A percentile compares a stretch with the other conserved stretches of the same genome.
Evolutionary conservation across 371 early-diverging fungal species (phyloP).

Genomic region (Mycotypha africana): DNA sequence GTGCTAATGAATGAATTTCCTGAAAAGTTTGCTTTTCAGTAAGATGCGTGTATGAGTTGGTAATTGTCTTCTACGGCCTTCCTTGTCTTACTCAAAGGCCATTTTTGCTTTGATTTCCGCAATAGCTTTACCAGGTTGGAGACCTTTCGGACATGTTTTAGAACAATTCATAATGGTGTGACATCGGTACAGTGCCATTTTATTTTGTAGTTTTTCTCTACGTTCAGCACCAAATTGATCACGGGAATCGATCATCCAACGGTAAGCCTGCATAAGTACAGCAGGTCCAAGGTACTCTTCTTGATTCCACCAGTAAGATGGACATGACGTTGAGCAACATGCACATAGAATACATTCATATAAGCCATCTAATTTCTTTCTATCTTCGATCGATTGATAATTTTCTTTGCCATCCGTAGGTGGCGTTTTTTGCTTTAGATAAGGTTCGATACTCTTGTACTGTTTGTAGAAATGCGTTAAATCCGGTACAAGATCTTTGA

Average conservation of each 20-base stretch:
- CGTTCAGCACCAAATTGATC: slow-evolving; percentile 90
- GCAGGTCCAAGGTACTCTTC: slow-evolving; percentile 95
- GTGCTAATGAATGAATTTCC: no score
- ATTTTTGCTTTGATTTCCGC: slow-evolving; percentile 93
- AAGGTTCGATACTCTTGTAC: slow-evolving; percentile 95
- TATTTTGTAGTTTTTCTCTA: slow-evolving; percentile 85
- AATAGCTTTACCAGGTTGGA: slow-evolving; percentile 95
- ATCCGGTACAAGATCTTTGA: slow-evolving; percentile 88
- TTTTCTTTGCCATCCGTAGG: slow-evolving; percentile 79
- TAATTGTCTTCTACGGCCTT: no score
- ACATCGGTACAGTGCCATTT: slow-evolving; percentile 95
- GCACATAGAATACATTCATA: slow-evolving; percentile 98
- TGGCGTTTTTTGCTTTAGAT: slow-evolving; percentile 80
- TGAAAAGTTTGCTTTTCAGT: no score
- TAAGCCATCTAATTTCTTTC: slow-evolving; percentile 94
- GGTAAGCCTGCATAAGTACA: slow-evolving; percentile 94
- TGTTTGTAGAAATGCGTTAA: slow-evolving; percentile 95
- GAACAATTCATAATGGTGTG: slow-evolving; percentile 99
- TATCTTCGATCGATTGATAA: slow-evolving; percentile 86
- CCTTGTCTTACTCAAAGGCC: slow-evolving; percentile 73
- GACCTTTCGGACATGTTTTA: slow-evolving; percentile 95
- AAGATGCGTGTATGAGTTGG: no score
- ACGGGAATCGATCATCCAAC: slow-evolving; percentile 97
- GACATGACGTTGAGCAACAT: slow-evolving; percentile 96
- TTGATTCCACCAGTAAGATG: slow-evolving; percentile 97